Conservation (phyloP, 495 filamentous ascomycete genomes). For the Corynascus novoguineensis region DNA sequence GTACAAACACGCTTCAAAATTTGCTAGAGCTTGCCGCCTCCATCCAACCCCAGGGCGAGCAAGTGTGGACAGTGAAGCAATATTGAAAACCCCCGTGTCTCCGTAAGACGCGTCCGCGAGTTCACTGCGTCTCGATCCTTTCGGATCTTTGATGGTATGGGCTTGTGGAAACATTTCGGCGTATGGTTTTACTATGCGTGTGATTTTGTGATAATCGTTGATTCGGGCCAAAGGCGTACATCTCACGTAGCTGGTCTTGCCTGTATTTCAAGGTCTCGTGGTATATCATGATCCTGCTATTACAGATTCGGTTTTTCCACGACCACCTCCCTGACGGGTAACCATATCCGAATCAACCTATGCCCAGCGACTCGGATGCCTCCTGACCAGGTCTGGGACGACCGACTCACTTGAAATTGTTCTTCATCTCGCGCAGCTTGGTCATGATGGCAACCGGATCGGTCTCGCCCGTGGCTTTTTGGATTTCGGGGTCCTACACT, state of each 20-base stretch:
- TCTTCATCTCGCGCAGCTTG: slow-evolving; percentile 88
- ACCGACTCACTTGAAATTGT: slow-evolving; percentile 60
- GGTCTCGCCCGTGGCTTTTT: slow-evolving; percentile 76
- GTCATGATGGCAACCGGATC: slow-evolving; percentile 84
- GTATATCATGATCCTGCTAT: not conserved
- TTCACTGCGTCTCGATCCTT: slow-evolving; percentile 21
- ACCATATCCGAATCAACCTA: slow-evolving; percentile 4
- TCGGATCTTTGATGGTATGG: slow-evolving; percentile 19
- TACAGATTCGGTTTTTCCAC: slow-evolving; percentile 6
- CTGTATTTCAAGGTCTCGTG: too few species aligned
- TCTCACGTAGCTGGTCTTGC: not conserved
- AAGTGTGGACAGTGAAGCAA: slow-evolving; percentile 55
- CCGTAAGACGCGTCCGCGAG: slow-evolving; percentile 20
- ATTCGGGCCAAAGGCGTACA: not conserved
- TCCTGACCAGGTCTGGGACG: not conserved
- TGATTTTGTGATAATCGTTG: not conserved
- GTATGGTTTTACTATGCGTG: not conserved
- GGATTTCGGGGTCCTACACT: slow-evolving; percentile 70
- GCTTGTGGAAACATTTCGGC: slow-evolving; percentile 21
- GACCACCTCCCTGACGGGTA: slow-evolving; percentile 4
- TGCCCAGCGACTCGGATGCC: not conserved
- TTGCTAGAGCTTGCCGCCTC: slow-evolving; percentile 51
- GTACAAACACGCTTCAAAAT: slow-evolving; percentile 33
- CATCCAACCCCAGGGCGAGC: slow-evolving; percentile 38
- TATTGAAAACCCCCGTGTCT: slow-evolving; percentile 27